These are phyloP conservation scores for Phascolomyces articulosus DNA, from an alignment of 371 early-diverging fungal genomes.

Conservation along the genomic window DNA sequence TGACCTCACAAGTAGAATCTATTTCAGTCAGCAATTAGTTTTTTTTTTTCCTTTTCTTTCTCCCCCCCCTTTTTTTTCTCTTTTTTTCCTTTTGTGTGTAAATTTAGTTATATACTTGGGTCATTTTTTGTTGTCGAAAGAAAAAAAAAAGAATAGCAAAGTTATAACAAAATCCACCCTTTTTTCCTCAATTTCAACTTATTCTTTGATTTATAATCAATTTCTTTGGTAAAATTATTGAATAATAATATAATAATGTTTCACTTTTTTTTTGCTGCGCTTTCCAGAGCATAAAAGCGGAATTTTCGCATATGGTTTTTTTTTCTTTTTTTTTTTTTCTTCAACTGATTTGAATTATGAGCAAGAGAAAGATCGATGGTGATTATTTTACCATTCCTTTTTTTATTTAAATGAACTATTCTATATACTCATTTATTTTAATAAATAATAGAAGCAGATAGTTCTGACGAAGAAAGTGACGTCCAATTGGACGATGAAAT, in stretches of 20 bases:
- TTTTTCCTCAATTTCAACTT: too few relatives aligned
- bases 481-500: constrained; percentile 44
- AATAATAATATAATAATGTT: too few relatives aligned
- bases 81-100: not conserved
- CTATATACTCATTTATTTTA: not conserved
- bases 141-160: not conserved
- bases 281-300: too few relatives aligned
- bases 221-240: too few relatives aligned
- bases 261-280: too few relatives aligned
- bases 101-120: not conserved
- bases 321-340: not conserved
- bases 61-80: too few relatives aligned
- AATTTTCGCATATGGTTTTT: too few relatives aligned
- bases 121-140: not conserved
- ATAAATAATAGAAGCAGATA: constrained; percentile 9
- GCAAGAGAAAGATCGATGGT: constrained; percentile 5
- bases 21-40: constrained; percentile 4
- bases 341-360: not conserved
- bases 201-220: too few relatives aligned
- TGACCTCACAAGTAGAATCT: constrained; percentile 23
- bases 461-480: constrained; percentile 48
- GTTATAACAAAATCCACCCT: not conserved
- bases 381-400: not conserved
- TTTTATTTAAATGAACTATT: too few relatives aligned
- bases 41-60: not conserved